phyloP scores from a whole-genome alignment of 495 filamentous ascomycete genomes.

The Ramalina peruviana region DNA sequence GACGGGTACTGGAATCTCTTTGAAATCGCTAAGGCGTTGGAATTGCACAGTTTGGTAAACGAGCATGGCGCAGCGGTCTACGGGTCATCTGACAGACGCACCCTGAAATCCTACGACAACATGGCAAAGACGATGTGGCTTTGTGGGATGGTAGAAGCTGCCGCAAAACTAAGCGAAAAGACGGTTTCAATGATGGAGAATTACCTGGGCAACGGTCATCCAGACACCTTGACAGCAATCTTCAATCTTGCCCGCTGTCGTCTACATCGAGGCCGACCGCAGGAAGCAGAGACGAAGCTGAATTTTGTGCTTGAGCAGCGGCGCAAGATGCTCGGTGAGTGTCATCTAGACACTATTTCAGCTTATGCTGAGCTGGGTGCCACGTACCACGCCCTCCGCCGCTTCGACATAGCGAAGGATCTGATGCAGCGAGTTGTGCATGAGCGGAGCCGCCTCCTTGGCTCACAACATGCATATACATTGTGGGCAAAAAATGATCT shows the following conservation, averaged over 20 bases:
- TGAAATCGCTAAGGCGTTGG: conserved; percentile 2
- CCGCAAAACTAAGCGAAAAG: conserved; percentile 10
- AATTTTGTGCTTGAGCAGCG: conserved; percentile 9
- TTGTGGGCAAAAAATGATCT: conserved; percentile 24
- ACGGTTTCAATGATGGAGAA: conserved; percentile 11
- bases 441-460: conserved; percentile 17
- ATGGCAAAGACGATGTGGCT: conserved; percentile 11
- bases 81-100: conserved; percentile 4
- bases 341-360: conserved; percentile 16
- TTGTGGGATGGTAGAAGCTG: conserved; percentile 3
- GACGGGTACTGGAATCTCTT: conserved; percentile 14
- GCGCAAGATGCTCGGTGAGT: conserved; percentile 9
- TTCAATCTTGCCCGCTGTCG: conserved; percentile 18
- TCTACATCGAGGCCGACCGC: conserved; percentile 11
- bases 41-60: not conserved
- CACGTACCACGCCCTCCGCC: conserved; percentile 9
- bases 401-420: conserved; percentile 11
- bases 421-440: conserved; percentile 15
- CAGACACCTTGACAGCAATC: conserved; percentile 14
- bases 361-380: conserved; percentile 16
- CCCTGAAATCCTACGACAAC: conserved; percentile 5
- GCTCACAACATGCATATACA: conserved; percentile 23
- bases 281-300: conserved; percentile 7
- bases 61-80: not conserved
- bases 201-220: conserved; percentile 11